These are phyloP conservation scores for Candida sithepensis DNA, from an alignment of 805 yeast genomes.

Conservation along the genomic window DNA sequence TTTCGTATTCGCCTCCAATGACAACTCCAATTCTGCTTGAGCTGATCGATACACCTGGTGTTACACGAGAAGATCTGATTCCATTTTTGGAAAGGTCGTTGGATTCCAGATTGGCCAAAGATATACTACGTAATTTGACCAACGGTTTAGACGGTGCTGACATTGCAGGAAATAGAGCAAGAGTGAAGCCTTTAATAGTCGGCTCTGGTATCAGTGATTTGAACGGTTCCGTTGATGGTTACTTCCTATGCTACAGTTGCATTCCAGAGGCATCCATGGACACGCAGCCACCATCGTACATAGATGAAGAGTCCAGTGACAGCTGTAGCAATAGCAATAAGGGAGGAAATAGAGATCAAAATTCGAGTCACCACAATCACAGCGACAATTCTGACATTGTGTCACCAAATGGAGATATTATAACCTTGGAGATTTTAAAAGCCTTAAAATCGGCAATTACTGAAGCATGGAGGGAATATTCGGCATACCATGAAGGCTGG, in stretches of 20 bases:
- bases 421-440: conserved; percentile 34
- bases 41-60: conserved; percentile 72
- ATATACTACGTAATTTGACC: conserved; percentile 57
- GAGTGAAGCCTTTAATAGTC: conserved; percentile 62
- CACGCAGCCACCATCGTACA: conserved; percentile 12
- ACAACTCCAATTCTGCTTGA: conserved; percentile 63
- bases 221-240: conserved; percentile 74
- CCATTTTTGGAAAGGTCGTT: conserved; percentile 75
- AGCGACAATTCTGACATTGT: neutral
- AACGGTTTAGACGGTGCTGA: conserved; percentile 31
- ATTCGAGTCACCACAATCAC: neutral
- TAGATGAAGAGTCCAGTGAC: neutral
- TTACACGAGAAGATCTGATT: conserved; percentile 60
- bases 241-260: conserved; percentile 64
- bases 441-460: conserved; percentile 53
- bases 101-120: conserved; percentile 56
- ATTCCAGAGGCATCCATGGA: conserved; percentile 47
- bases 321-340: too few relatives aligned
- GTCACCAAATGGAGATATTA: neutral
- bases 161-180: conserved; percentile 18
- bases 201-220: conserved; percentile 79
- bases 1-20: conserved; percentile 42
- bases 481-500: conserved; percentile 53
- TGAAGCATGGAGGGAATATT: conserved; percentile 73
- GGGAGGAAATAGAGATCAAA: neutral